Conservation (phyloP, 306 rosid species). For the Cyclanthera cordifolia region DNA sequence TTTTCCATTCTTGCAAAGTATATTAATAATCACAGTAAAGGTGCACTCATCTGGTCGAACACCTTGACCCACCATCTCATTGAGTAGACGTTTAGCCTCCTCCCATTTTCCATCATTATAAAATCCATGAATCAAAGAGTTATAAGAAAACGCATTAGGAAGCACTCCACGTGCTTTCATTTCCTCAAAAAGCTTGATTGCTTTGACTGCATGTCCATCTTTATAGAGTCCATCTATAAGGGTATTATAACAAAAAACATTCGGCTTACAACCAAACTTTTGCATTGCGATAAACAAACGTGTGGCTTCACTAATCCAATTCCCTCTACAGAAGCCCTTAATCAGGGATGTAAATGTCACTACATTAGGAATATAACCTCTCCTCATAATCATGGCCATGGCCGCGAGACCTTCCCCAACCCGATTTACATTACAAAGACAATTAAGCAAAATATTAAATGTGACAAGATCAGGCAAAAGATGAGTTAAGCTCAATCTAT, state of each 20-base stretch:
- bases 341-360: constrained; percentile 26
- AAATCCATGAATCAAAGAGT: constrained; percentile 32
- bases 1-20: constrained; percentile 28
- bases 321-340: constrained; percentile 28
- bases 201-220: constrained; percentile 28
- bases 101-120: constrained; percentile 26
- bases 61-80: constrained; percentile 43
- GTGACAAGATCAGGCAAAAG: no score
- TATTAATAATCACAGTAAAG: constrained; percentile 25
- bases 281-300: constrained; percentile 22
- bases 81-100: constrained; percentile 25
- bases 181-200: constrained; percentile 26
- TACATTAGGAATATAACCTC: constrained; percentile 14
- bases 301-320: constrained; percentile 23
- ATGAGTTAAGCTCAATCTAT: no score
- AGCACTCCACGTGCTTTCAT: constrained; percentile 26
- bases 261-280: constrained; percentile 26
- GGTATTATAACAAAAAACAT: constrained; percentile 17
- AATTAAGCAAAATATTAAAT: no score
- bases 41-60: constrained; percentile 28
- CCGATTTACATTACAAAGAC: no score
- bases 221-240: constrained; percentile 41
- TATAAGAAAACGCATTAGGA: constrained; percentile 29
- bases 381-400: no score
- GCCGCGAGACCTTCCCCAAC: no score